Evolutionary conservation across 2,329 filamentous ascomycete genomes (phyloP).

Genomic region (Alternaria sp.): DNA sequence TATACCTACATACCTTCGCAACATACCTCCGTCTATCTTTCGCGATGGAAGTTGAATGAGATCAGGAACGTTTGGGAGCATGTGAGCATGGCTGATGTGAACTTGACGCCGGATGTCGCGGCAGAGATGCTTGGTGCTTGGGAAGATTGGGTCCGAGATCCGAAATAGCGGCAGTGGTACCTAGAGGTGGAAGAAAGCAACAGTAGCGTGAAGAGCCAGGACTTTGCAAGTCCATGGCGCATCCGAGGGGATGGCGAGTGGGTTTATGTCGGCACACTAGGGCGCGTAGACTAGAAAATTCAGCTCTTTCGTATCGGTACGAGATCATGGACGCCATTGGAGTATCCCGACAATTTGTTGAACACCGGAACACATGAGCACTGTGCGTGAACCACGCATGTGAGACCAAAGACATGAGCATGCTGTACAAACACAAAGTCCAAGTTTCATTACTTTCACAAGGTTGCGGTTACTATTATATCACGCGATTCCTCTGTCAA

Average conservation of each 20-base stretch:
- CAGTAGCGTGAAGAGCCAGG: constrained; percentile 5
- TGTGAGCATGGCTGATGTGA: constrained; percentile 12
- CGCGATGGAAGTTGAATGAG: constrained; percentile 22
- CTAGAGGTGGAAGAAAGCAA: constrained; percentile 15
- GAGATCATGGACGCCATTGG: not conserved
- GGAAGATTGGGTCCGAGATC: constrained; percentile 35
- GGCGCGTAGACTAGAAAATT: not conserved
- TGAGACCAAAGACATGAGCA: not conserved
- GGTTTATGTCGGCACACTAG: constrained; percentile 22
- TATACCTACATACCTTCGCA: constrained; percentile 18
- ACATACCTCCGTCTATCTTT: constrained; percentile 21
- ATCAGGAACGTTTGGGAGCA: constrained; percentile 24
- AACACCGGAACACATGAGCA: not conserved
- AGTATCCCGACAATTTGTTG: not conserved
- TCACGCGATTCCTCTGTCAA: not conserved
- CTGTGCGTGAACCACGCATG: constrained; percentile 3
- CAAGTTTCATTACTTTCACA: not conserved
- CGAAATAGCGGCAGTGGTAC: constrained; percentile 27
- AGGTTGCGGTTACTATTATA: not conserved
- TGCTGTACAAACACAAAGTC: not conserved
- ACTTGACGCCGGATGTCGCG: constrained; percentile 18
- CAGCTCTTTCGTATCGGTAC: too few relatives aligned
- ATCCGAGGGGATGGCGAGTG: constrained; percentile 21
- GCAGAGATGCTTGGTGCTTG: constrained; percentile 26
- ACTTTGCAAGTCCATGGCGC: constrained; percentile 28